These are phyloP conservation scores for Psilocybe cubensis DNA, from an alignment of 768 basidiomycete species.

Conservation along the genomic window DNA sequence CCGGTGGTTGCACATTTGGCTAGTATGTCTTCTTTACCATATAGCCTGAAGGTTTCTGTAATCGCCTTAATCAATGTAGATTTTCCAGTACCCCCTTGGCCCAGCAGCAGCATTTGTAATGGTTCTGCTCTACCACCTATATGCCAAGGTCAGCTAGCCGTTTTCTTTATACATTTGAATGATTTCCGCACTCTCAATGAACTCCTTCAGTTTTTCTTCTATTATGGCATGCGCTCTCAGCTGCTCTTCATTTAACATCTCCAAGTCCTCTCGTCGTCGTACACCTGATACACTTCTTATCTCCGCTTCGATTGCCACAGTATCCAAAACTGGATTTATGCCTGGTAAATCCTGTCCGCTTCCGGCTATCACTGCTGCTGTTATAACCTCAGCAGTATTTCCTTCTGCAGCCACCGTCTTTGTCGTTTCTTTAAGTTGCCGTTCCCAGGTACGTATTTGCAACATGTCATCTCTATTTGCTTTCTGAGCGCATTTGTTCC, in stretches of 20 bases:
- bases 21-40: conserved; percentile 13
- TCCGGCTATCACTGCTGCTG: too few species aligned
- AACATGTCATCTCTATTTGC: too few species aligned
- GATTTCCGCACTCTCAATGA: neutral
- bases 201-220: conserved; percentile 20
- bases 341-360: too few species aligned
- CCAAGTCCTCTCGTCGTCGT: too few species aligned
- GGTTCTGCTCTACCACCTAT: conserved; percentile 7
- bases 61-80: conserved; percentile 41
- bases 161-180: neutral
- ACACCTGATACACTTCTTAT: too few species aligned
- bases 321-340: too few species aligned
- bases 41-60: conserved; percentile 31
- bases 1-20: conserved; percentile 42
- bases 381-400: too few species aligned
- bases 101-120: conserved; percentile 41
- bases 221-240: conserved; percentile 38
- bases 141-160: neutral
- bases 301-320: too few species aligned
- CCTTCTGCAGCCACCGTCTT: too few species aligned
- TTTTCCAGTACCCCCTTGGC: conserved; percentile 49
- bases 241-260: conserved; percentile 34
- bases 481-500: too few species aligned
- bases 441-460: too few species aligned
- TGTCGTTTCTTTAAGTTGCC: too few species aligned